These are phyloP conservation scores for Pyracantha coccinea DNA, from an alignment of 331 rosid species.

Conservation along the genomic window DNA sequence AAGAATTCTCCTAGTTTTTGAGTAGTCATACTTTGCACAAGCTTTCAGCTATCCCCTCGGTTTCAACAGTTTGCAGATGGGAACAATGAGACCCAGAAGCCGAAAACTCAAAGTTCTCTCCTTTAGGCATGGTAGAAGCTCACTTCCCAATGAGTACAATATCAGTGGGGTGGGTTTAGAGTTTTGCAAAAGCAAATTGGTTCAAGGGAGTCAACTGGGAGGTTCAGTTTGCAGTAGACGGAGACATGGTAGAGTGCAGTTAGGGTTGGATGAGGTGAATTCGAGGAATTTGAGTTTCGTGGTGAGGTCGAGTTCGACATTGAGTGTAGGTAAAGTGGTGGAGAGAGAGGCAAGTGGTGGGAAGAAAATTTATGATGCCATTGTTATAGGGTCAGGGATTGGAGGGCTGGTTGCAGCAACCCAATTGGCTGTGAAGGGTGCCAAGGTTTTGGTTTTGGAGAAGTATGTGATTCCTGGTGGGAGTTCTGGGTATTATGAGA, in stretches of 20 bases:
- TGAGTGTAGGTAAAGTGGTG: conserved; percentile 29
- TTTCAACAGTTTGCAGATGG: not conserved
- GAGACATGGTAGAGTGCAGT: not conserved
- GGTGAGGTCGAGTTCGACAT: conserved; percentile 28
- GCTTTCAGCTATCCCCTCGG: too few species aligned
- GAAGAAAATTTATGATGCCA: conserved; percentile 53
- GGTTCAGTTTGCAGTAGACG: not conserved
- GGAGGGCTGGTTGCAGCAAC: conserved; percentile 95
- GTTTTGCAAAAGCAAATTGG: conserved; percentile 1
- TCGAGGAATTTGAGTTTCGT: conserved; percentile 13
- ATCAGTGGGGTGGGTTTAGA: conserved; percentile 11
- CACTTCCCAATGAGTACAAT: not conserved
- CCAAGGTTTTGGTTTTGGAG: conserved; percentile 81
- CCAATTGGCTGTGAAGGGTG: conserved; percentile 91
- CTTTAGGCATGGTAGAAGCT: not conserved
- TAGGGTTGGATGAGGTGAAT: conserved; percentile 5
- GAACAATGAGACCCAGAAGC: conserved; percentile 9
- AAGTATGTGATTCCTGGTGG: conserved; percentile 98
- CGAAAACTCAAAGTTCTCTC: not conserved
- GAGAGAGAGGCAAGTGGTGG: conserved; percentile 28
- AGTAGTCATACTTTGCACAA: too few species aligned
- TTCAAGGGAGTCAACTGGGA: not conserved
- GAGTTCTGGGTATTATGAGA: conserved; percentile 87
- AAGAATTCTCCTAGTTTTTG: too few species aligned
- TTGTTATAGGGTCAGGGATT: conserved; percentile 93